Base-by-base conservation (phyloP, 2,329 filamentous ascomycete genomes). In the Mollisiaceae sp. region DNA sequence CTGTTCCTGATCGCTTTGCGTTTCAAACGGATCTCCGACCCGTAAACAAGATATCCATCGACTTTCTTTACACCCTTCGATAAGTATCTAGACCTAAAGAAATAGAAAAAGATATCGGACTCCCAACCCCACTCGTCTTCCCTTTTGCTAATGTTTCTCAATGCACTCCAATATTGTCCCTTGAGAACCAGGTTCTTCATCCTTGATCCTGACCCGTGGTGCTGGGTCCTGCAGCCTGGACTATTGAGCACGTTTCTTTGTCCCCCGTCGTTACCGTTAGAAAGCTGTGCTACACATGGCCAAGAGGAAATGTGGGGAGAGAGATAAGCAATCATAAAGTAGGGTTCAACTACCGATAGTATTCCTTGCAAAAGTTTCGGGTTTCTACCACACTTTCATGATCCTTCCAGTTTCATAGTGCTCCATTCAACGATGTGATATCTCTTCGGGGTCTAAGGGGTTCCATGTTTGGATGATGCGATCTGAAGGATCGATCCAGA, bases 161-260 rank as follows among this genome's bases (percentile, higher is more conserved):
- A 32, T 32, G 6, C 24, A 5, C 27, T 27, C 8, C 20, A 52
- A 52, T 32, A 3, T 11, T 3, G 2, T 32, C n/a, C 12, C 5
- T 50, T n/a, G 9, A 50, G n/a, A 50, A 12, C 47, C 22, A 35
- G 50, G 50, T 18, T 54, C 50, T 54, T 8, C 15, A 18, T 5
- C 50, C 50, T n/a, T 54, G 27, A 54, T 54, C 22, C 27, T 24
- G 32, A 32, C 24, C 50, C 50, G 14, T 14, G 24, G 24, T 18
- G 8, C 32, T 11, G 50, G 50, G 50, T 54, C 24, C 22, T 35
- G 50, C 50, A 54, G 24, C 12, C 27, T 3, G 24, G n/a, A 35
- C 18, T 32, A 18, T n/a, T 24, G 50, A 54, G 24, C 50, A 54
- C 50, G 50, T 32, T 32, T 54, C 50, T 54, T 54, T 18, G 12